Conservation (phyloP, 129 eudicot genomes). For the Tagetes erecta region DNA sequence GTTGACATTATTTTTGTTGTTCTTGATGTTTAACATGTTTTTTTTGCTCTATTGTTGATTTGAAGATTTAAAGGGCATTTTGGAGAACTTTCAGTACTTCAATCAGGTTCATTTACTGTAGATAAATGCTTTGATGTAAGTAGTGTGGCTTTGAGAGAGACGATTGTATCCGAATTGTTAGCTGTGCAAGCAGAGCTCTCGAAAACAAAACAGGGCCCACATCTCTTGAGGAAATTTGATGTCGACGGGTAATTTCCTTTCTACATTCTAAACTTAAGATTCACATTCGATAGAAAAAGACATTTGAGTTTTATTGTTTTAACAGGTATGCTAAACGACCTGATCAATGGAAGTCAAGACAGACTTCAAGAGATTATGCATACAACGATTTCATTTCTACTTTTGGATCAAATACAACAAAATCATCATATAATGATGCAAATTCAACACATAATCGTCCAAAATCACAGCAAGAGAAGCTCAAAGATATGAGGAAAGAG, state of each 20-base stretch:
- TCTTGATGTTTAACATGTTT: slow-evolving; percentile 5
- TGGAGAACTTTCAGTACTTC: slow-evolving; percentile 73
- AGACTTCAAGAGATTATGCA: slow-evolving; percentile 63
- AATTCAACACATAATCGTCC: slow-evolving; percentile 42
- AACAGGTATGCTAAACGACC: slow-evolving; percentile 69
- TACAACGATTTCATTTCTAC: slow-evolving; percentile 67
- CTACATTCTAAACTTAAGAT: not conserved
- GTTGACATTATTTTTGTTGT: not conserved
- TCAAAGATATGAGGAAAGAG: slow-evolving; percentile 84
- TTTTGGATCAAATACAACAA: slow-evolving; percentile 56
- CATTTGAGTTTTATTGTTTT: slow-evolving; percentile 2
- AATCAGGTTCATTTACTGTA: slow-evolving; percentile 82
- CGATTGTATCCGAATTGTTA: slow-evolving; percentile 76
- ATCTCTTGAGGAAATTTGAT: slow-evolving; percentile 78
- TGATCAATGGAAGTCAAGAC: slow-evolving; percentile 87
- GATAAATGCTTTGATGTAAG: slow-evolving; percentile 75
- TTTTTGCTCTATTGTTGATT: slow-evolving; percentile 8
- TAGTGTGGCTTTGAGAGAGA: slow-evolving; percentile 58
- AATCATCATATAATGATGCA: slow-evolving; percentile 38
- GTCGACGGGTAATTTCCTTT: slow-evolving; percentile 62
- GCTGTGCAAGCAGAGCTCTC: slow-evolving; percentile 73
- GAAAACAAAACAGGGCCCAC: slow-evolving; percentile 87
- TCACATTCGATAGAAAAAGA: not conserved
- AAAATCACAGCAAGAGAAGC: slow-evolving; percentile 58
- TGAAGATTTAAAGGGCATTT: slow-evolving; percentile 87